Conservation (phyloP, 768 basidiomycete species). For the Psilocybe tampanensis region DNA sequence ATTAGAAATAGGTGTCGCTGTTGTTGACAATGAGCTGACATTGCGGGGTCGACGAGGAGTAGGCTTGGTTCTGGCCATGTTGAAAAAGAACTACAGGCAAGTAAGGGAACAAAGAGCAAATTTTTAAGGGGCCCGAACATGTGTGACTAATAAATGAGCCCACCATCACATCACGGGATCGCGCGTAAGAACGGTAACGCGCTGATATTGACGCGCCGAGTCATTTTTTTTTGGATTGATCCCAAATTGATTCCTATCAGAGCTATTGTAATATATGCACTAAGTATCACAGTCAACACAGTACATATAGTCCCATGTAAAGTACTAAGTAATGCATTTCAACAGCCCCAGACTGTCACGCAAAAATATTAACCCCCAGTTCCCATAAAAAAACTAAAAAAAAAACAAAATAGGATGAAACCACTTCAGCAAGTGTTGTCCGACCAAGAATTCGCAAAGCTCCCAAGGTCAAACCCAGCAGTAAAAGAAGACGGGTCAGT, state of each 20-base stretch:
- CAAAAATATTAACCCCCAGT: no score
- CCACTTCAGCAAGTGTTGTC: not conserved
- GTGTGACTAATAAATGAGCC: constrained; percentile 33
- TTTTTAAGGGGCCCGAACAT: constrained; percentile 19
- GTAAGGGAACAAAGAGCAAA: constrained; percentile 23
- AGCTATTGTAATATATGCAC: no score
- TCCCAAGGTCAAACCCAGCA: constrained; percentile 1
- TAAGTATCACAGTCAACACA: no score
- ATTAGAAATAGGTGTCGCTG: constrained; percentile 42
- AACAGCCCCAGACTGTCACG: no score
- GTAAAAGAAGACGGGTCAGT: constrained; percentile 2
- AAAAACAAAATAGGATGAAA: no score
- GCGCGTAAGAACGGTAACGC: constrained; percentile 17
- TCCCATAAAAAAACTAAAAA: no score
- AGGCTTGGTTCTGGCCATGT: constrained; percentile 38
- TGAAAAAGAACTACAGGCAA: constrained; percentile 1
- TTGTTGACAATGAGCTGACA: constrained; percentile 28
- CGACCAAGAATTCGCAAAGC: not conserved
- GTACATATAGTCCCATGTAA: no score
- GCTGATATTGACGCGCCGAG: not conserved
- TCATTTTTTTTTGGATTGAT: not conserved
- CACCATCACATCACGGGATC: constrained; percentile 31
- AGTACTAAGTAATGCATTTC: no score
- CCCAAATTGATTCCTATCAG: no score
- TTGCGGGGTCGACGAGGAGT: constrained; percentile 30